Conservation (phyloP, 2,329 filamentous ascomycete species). For the Arthrobotrys sphaeroides region DNA sequence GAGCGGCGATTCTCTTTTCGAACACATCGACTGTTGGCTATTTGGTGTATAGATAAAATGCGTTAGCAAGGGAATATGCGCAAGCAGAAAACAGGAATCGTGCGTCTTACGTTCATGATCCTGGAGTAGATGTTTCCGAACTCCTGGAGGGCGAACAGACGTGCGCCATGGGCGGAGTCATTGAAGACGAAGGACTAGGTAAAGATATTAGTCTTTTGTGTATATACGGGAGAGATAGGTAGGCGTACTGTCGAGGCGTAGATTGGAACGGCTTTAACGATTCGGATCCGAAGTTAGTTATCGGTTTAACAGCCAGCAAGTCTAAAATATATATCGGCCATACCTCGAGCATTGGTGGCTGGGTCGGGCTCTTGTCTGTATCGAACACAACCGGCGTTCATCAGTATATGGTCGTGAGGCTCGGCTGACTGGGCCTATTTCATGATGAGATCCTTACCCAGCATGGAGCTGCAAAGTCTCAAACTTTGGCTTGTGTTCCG, state of each 20-base stretch:
- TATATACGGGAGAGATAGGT: neutral
- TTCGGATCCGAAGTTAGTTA: neutral
- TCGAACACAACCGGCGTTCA: conserved; percentile 31
- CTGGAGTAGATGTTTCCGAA: conserved; percentile 98
- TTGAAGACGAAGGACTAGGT: conserved; percentile 85
- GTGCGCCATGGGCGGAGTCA: conserved; percentile 92
- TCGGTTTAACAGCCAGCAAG: neutral
- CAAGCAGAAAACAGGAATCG: neutral
- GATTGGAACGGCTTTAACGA: conserved; percentile 82
- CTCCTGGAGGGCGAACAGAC: conserved; percentile 95
- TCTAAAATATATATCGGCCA: neutral
- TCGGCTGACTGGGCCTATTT: neutral
- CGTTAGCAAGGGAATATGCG: neutral
- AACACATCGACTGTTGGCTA: conserved; percentile 94
- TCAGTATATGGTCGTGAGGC: neutral
- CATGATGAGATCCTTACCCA: conserved; percentile 68
- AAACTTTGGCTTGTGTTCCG: conserved; percentile 67
- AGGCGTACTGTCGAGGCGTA: conserved; percentile 82
- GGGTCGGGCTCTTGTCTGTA: conserved; percentile 80
- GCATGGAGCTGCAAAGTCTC: conserved; percentile 88
- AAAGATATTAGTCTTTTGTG: conserved; percentile 22
- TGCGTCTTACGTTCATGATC: conserved; percentile 80
- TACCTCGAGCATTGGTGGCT: conserved; percentile 73
- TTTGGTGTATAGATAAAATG: neutral
- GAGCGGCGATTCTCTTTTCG: conserved; percentile 93